Percentiles rank a stretch among this genome's conserved stretches.
Evolutionary conservation across 805 yeast species (phyloP).

Genomic region (Wickerhamiella nectarea): DNA sequence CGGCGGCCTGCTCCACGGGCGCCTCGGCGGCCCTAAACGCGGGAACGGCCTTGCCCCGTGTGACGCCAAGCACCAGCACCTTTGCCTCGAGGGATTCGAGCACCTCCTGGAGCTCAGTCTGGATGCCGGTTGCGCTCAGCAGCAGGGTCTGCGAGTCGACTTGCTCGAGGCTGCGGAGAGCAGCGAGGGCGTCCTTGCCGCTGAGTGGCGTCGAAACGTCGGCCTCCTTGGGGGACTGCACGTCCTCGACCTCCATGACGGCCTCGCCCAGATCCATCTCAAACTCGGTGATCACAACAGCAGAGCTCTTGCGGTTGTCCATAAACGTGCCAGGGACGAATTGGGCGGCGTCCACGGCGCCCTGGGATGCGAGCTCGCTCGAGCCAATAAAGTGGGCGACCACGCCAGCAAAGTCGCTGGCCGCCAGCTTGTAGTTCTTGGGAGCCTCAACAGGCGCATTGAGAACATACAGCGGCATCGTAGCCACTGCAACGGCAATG

Average conservation of each 20-base stretch:
- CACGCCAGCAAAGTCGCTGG: constrained; percentile 11
- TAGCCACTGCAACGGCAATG: constrained; percentile 9
- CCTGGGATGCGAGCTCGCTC: constrained; percentile 8
- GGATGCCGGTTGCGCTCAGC: constrained; percentile 1
- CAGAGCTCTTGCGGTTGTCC: constrained; percentile 12
- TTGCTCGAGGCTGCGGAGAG: neutral
- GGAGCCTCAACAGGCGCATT: constrained; percentile 12
- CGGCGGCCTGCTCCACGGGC: no score
- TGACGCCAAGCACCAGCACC: constrained; percentile 16
- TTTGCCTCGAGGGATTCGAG: constrained; percentile 6
- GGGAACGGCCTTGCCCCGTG: constrained; percentile 7
- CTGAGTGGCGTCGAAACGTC: constrained; percentile 2
- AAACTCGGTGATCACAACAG: constrained; percentile 16
- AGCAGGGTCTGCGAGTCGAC: constrained; percentile 5
- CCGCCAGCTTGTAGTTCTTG: constrained; percentile 10
- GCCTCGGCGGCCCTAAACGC: neutral
- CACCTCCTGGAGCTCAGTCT: constrained; percentile 1
- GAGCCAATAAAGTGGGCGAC: constrained; percentile 17
- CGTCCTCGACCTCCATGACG: constrained; percentile 8
- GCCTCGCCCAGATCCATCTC: constrained; percentile 16
- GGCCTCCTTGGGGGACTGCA: neutral
- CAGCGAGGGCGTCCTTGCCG: neutral
- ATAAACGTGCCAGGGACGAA: constrained; percentile 16
- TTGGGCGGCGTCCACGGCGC: constrained; percentile 10
- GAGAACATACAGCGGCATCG: constrained; percentile 15